Conservation (phyloP, 2,329 filamentous ascomycete species). For the Malbranchea zuffiana region DNA sequence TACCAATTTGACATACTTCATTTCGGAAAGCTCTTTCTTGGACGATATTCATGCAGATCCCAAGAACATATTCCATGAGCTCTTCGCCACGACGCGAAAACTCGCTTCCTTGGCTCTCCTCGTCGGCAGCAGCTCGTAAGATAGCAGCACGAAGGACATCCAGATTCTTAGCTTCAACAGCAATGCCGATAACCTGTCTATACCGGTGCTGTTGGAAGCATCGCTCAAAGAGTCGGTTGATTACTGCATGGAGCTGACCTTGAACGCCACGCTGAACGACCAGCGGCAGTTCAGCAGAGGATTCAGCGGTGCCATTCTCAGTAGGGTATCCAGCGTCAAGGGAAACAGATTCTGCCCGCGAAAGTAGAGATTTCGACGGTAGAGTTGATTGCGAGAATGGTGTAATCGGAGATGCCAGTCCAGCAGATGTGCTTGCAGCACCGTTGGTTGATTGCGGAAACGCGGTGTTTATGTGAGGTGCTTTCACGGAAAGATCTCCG, state of each 20-base stretch:
- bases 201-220: slow-evolving; percentile 81
- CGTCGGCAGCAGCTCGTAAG: slow-evolving; percentile 75
- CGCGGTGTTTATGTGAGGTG: slow-evolving; percentile 64
- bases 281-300: slow-evolving; percentile 48
- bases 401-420: slow-evolving; percentile 74
- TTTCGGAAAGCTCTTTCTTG: slow-evolving; percentile 81
- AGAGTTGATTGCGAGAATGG: slow-evolving; percentile 90
- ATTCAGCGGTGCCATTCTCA: slow-evolving; percentile 44
- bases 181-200: slow-evolving; percentile 91
- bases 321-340: slow-evolving; percentile 47
- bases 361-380: slow-evolving; percentile 90
- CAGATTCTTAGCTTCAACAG: slow-evolving; percentile 85
- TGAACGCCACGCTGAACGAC: slow-evolving; percentile 64
- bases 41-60: slow-evolving; percentile 95
- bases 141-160: slow-evolving; percentile 80
- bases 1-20: slow-evolving; percentile 38
- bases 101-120: slow-evolving; percentile 55
- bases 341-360: slow-evolving; percentile 57
- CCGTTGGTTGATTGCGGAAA: slow-evolving; percentile 60
- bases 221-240: slow-evolving; percentile 81
- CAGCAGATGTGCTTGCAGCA: slow-evolving; percentile 52
- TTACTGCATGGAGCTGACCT: slow-evolving; percentile 67
- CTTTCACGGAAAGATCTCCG: slow-evolving; percentile 39
- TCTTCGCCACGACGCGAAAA: slow-evolving; percentile 62
- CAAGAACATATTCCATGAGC: slow-evolving; percentile 88